Conservation (phyloP, 352 stramenopile genomes). For the Peronospora destructor region DNA sequence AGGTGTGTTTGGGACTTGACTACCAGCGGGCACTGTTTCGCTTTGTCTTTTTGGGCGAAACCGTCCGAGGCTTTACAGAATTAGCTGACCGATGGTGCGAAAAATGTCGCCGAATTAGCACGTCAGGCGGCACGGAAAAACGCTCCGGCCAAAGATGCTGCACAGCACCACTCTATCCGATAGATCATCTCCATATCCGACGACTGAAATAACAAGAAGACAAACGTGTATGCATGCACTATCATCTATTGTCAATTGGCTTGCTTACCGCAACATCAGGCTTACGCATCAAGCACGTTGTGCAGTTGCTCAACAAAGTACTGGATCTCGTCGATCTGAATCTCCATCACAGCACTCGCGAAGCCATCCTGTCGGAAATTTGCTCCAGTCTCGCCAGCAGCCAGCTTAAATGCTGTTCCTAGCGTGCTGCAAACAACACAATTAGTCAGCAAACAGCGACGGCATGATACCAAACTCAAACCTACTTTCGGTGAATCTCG, state of each 20-base stretch:
- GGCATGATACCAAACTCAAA: slow-evolving; percentile 2
- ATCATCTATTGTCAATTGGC: slow-evolving; percentile 14
- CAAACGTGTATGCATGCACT: neutral
- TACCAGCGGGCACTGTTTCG: no score
- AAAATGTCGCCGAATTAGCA: slow-evolving; percentile 9
- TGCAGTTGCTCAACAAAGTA: slow-evolving; percentile 95
- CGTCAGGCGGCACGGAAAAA: no score
- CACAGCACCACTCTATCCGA: slow-evolving; percentile 11
- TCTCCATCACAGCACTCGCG: slow-evolving; percentile 93
- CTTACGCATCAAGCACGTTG: slow-evolving; percentile 83
- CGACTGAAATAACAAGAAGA: slow-evolving; percentile 1
- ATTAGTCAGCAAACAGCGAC: slow-evolving; percentile 1
- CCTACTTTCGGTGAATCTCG: slow-evolving; percentile 85
- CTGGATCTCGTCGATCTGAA: slow-evolving; percentile 91
- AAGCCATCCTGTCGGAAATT: slow-evolving; percentile 94
- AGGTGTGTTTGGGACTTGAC: no score
- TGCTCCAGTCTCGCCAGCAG: slow-evolving; percentile 88
- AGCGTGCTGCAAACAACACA: slow-evolving; percentile 58
- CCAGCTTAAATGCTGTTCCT: slow-evolving; percentile 90
- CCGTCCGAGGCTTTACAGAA: no score
- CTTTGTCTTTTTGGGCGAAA: no score
- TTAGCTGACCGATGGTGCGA: neutral
- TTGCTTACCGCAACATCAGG: slow-evolving; percentile 5
- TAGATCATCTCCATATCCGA: slow-evolving; percentile 7
- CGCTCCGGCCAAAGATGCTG: slow-evolving; percentile 4